Base-by-base conservation (phyloP, 1,284 basidiomycete genomes). In the Ustanciosporium gigantosporum region DNA sequence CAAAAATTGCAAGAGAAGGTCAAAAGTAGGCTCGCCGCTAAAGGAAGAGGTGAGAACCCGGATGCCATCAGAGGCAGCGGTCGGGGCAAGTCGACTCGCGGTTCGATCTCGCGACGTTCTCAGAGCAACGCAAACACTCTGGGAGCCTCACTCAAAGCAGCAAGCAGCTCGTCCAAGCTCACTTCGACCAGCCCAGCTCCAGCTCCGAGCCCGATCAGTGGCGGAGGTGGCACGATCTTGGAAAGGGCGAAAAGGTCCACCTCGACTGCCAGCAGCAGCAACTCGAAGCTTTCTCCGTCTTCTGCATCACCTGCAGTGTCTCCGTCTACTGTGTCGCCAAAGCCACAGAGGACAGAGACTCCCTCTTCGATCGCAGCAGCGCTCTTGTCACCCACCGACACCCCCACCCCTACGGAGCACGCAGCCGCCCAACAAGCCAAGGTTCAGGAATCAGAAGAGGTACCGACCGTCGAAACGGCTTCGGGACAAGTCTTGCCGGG, bases 1-100 rank as follows among this genome's bases (percentile, higher is more conserved):
- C 49, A 57, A 25, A 44, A 40, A 41, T 43, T 64, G 6, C 53
- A 64, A 31, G 25, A 57, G 25, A 57, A 57, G 35, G 60, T 57
- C 31, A 57, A 57, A 38, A 45, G 53, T 31, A 34, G 60, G 19
- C 49, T 64, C 4, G 60, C 39, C 16, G 60, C 60, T 27, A 64
- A 57, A 35, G 48, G 44, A 19, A 47, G 46, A 31, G 44, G 36
- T 9, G 36, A 37, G 21, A 23, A 23, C 16, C 32, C 32, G 9
- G 32, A 35, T 19, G 8, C 9, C 14, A 11, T 19, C 11, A 19
- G 8, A 11, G 32, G 36, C 21, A 23, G 9, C 21, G 21, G 8
- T 9, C 27, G 27, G n/a, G n/a, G n/a, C n/a, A n/a, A n/a, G n/a
- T n/a, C n/a, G n/a, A n/a, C n/a, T n/a, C n/a, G n/a, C n/a, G n/a